phyloP scores from a whole-genome alignment of 805 yeast genomes.

The Candida anglica region DNA sequence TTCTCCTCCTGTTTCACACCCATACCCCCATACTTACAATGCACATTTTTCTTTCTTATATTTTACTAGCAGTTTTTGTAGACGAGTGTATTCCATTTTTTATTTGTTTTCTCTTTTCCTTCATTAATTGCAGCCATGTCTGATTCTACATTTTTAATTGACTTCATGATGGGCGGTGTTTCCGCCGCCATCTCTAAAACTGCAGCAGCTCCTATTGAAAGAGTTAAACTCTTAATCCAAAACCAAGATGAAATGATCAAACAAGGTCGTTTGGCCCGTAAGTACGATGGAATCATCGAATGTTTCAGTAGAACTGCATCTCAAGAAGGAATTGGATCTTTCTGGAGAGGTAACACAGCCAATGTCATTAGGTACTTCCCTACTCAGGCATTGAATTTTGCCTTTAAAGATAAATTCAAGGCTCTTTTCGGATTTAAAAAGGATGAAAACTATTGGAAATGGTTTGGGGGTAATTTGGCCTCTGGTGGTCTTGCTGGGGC shows the following conservation, averaged over 20 bases:
- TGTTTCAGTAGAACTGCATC: slow-evolving; percentile 22
- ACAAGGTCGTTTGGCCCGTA: slow-evolving; percentile 23
- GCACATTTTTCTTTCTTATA: too few species aligned
- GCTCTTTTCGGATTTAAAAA: slow-evolving; percentile 23
- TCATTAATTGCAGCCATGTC: too few species aligned
- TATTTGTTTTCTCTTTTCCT: too few species aligned
- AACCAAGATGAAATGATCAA: slow-evolving; percentile 25
- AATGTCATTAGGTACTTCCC: slow-evolving; percentile 26
- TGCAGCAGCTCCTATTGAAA: slow-evolving; percentile 24
- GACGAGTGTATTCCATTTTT: too few species aligned
- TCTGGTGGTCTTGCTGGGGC: slow-evolving; percentile 27
- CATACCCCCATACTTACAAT: too few species aligned
- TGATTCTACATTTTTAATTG: slow-evolving; percentile 2
- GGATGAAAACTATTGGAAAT: slow-evolving; percentile 19
- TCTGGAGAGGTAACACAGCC: slow-evolving; percentile 27
- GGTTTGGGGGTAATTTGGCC: slow-evolving; percentile 25
- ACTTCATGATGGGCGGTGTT: slow-evolving; percentile 22
- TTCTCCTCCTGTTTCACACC: too few species aligned
- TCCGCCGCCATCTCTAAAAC: slow-evolving; percentile 26
- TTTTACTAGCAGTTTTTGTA: too few species aligned
- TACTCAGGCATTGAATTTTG: slow-evolving; percentile 23
- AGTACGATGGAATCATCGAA: slow-evolving; percentile 21
- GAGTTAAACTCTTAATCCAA: slow-evolving; percentile 23
- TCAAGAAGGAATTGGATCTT: slow-evolving; percentile 20
- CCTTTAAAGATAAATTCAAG: slow-evolving; percentile 25